phyloP scores from a whole-genome alignment of 2,329 filamentous ascomycete genomes.

The Apiospora koreana region DNA sequence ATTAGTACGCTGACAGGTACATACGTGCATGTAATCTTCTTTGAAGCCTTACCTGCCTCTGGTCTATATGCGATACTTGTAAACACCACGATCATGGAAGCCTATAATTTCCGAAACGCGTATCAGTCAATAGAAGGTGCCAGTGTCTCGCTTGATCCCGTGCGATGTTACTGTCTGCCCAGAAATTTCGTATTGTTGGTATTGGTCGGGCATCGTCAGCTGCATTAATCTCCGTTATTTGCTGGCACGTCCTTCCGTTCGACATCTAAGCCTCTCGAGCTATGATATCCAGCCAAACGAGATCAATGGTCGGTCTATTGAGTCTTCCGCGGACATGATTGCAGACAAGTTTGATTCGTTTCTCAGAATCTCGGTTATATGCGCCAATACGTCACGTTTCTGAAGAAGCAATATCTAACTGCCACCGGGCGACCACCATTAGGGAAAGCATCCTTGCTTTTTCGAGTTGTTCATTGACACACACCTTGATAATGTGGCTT shows the following conservation, averaged over 20 bases:
- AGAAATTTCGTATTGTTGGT: not conserved
- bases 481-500: not conserved
- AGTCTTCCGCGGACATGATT: too few relatives aligned
- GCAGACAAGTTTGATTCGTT: too few relatives aligned
- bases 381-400: not conserved
- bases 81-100: not conserved
- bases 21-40: not conserved
- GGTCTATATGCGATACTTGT: not conserved
- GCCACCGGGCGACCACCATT: not conserved
- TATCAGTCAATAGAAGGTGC: not conserved
- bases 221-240: not conserved
- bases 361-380: not conserved
- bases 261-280: not conserved
- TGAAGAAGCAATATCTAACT: not conserved
- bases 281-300: too few relatives aligned
- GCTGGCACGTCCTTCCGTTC: not conserved
- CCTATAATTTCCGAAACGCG: slow-evolving; percentile 1
- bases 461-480: not conserved
- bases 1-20: not conserved
- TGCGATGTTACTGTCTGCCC: not conserved
- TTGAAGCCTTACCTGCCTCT: not conserved
- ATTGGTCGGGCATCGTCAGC: not conserved
- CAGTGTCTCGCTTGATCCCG: not conserved
- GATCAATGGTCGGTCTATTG: too few relatives aligned
- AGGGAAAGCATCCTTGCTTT: not conserved